Conservation (phyloP, 192 early-diverging fungal genomes). For the Backusella sp. region DNA sequence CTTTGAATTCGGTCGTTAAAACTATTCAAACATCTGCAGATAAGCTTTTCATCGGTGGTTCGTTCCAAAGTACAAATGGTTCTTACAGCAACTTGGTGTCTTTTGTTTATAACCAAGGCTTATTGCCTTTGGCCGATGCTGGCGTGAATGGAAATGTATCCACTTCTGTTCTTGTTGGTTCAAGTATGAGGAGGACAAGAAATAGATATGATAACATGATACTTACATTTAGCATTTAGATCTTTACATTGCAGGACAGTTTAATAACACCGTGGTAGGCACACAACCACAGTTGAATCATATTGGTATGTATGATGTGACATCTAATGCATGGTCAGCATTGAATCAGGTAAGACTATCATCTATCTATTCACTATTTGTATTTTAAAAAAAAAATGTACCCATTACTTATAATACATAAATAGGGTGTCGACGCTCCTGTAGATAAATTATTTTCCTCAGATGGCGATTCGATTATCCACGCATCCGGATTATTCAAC, state of each 20-base stretch:
- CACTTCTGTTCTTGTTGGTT: conserved; percentile 3
- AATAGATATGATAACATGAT: not conserved
- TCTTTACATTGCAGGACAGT: conserved; percentile 22
- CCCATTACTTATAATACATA: not conserved
- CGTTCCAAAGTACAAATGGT: conserved; percentile 40
- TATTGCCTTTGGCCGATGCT: not conserved
- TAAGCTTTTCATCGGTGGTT: conserved; percentile 51
- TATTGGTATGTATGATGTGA: not conserved
- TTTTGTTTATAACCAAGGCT: conserved; percentile 39
- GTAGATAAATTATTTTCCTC: not conserved
- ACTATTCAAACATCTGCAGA: conserved; percentile 37
- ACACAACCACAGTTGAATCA: not conserved
- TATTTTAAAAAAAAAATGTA: too few species aligned
- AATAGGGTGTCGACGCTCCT: conserved; percentile 17
- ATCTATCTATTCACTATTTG: not conserved
- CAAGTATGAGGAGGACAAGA: conserved; percentile 1
- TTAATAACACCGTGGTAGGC: conserved; percentile 7
- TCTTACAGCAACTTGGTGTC: conserved; percentile 53
- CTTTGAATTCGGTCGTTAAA: conserved; percentile 48
- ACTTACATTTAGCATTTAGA: not conserved
- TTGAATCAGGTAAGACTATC: not conserved
- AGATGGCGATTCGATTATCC: not conserved
- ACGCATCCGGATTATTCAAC: not conserved
- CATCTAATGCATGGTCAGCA: not conserved
- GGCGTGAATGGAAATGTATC: conserved; percentile 31